Base-by-base conservation (phyloP, 2,329 filamentous ascomycete species). In the Colletotrichum lentis region DNA sequence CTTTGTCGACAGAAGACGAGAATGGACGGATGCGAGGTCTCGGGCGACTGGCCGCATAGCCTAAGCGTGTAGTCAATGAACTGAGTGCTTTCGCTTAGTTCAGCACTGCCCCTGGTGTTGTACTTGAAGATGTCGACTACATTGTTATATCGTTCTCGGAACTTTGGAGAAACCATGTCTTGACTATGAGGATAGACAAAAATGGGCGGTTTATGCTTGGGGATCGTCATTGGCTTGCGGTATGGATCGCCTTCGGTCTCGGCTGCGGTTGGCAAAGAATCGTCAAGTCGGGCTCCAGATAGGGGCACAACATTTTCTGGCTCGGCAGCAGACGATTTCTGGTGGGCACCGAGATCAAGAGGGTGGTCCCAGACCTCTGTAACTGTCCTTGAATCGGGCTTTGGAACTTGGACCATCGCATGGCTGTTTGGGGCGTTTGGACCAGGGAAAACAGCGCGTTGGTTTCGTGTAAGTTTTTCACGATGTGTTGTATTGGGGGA, bases 401-500 rank as follows among this genome's bases (percentile, higher is more conserved):
- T 4, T 4, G 10, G n/a, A n/a, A 11, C 3, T 0, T 46, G n/a
- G 31, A 1, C 2, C 31, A 10, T 2, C 8, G 1, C 31, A 35
- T 2, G 31, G 31, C 31, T 35, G 8, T 35, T 7, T 10, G 31
- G 1, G 31, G 7, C 8, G 3, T 35, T 35, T 10, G 8, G 8
- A 35, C 2, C 31, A 35, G 7, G 0, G 31, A 0, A 35, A 35
- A 10, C 31, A 35, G 8, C 8, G 31, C 8, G 8, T 2, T 7
- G 7, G 8, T 2, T 35, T 35, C 0, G 7, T 2, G 31, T 7
- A 35, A 35, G 31, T 35, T 8, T 2, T 35, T 10, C 31, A 35
- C 10, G 31, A 0, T 2, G 2, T 35, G 2, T 10, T 35, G 31
- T 35, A 35, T 7, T 8, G 31, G 31, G 1, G 8, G 31, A 35